A percentile compares a stretch with the other conserved stretches of the same genome.
These are phyloP conservation scores for Cardamine occulta DNA, from an alignment of 345 rosid species.

Conservation along the genomic window DNA sequence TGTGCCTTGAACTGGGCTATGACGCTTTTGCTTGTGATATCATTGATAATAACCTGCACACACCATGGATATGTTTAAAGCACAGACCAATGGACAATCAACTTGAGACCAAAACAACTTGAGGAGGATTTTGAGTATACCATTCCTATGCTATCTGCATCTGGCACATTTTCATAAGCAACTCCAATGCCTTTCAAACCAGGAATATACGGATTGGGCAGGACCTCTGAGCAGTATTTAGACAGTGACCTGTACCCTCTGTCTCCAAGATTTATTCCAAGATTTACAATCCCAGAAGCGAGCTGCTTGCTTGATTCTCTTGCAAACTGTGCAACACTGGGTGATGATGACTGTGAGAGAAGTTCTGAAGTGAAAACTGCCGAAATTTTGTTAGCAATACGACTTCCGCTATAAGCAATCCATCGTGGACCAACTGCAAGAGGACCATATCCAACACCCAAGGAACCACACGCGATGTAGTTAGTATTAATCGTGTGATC, in stretches of 20 bases:
- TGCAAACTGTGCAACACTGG: constrained; percentile 75
- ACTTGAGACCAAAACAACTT: constrained; percentile 17
- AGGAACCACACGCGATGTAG: constrained; percentile 54
- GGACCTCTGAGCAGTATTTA: constrained; percentile 73
- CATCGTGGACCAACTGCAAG: constrained; percentile 95
- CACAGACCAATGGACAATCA: constrained; percentile 7
- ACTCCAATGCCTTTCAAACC: constrained; percentile 62
- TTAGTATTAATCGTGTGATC: constrained; percentile 72
- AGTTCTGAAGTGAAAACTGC: constrained; percentile 69
- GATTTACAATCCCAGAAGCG: constrained; percentile 78
- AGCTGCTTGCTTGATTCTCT: constrained; percentile 91
- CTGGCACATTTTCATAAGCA: constrained; percentile 59
- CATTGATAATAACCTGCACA: constrained; percentile 82
- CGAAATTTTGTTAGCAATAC: constrained; percentile 54
- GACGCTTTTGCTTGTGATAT: constrained; percentile 66
- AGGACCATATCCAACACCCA: constrained; percentile 87
- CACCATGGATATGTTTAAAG: background rate
- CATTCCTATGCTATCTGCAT: constrained; percentile 82
- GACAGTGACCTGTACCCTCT: constrained; percentile 73
- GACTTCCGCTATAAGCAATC: constrained; percentile 92
- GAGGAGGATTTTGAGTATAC: constrained; percentile 46
- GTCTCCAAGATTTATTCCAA: constrained; percentile 91
- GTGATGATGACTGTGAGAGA: constrained; percentile 54
- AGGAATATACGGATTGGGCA: constrained; percentile 69
- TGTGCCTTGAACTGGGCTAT: constrained; percentile 91